Evolutionary conservation across 2,329 filamentous ascomycete species (phyloP).

Genomic region (Colletotrichum tofieldiae): DNA sequence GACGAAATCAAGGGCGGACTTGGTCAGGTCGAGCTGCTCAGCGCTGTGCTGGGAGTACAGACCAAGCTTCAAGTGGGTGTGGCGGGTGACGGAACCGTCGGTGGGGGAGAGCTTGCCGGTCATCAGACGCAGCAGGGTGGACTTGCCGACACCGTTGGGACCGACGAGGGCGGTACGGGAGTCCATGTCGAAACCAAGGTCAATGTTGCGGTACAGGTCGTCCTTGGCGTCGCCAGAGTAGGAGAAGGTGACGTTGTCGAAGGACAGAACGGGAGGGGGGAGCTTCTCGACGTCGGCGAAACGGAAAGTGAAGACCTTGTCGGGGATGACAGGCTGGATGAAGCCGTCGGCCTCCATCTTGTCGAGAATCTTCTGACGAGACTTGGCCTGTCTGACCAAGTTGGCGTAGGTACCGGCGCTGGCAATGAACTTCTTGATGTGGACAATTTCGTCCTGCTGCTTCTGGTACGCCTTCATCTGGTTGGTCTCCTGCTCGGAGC

Average conservation of each 20-base stretch:
- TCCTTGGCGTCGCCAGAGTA: slow-evolving; percentile 93
- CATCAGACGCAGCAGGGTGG: slow-evolving; percentile 95
- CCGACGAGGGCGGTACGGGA: slow-evolving; percentile 96
- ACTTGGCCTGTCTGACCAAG: slow-evolving; percentile 98
- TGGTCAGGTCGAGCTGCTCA: slow-evolving; percentile 97
- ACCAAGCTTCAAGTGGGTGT: slow-evolving; percentile 98
- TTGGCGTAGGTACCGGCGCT: slow-evolving; percentile 99
- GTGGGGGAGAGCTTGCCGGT: slow-evolving; percentile 94
- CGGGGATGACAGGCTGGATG: slow-evolving; percentile 89
- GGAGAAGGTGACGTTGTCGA: slow-evolving; percentile 97
- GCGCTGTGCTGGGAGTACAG: slow-evolving; percentile 99
- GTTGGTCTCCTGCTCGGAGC: slow-evolving; percentile 94
- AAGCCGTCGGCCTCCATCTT: slow-evolving; percentile 99
- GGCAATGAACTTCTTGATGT: slow-evolving; percentile 99
- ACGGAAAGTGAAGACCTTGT: slow-evolving; percentile 96
- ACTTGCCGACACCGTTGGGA: slow-evolving; percentile 99
- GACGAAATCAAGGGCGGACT: slow-evolving; percentile 97
- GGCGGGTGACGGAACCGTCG: slow-evolving; percentile 84
- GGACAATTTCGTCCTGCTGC: slow-evolving; percentile 98
- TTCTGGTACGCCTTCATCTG: slow-evolving; percentile 99
- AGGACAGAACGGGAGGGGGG: slow-evolving; percentile 95
- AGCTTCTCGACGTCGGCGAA: slow-evolving; percentile 99
- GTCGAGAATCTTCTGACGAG: slow-evolving; percentile 99
- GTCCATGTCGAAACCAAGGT: slow-evolving; percentile 99
- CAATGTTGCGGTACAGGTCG: slow-evolving; percentile 95